These are phyloP conservation scores for Sclerospora graminicola DNA, from an alignment of 352 stramenopile species.

Conservation along the genomic window DNA sequence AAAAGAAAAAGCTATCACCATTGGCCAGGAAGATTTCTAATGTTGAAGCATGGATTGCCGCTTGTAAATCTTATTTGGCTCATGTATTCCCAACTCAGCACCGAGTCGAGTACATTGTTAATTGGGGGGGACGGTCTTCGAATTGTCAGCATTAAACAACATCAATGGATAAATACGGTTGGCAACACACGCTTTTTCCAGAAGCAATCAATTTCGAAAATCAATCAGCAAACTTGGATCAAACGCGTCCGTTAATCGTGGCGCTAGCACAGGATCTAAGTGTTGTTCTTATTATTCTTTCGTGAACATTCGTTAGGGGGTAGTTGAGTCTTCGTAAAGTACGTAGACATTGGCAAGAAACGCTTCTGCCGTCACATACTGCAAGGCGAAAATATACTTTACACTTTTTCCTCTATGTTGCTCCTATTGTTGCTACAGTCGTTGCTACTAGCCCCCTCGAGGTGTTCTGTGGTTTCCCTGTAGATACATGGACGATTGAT, in stretches of 20 bases:
- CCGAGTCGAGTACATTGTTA: conserved; percentile 88
- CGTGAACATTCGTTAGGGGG: conserved; percentile 31
- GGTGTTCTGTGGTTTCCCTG: conserved; percentile 20
- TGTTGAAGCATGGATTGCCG: conserved; percentile 76
- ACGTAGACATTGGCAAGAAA: conserved; percentile 57
- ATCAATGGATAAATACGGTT: conserved; percentile 81
- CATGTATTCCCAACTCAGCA: conserved; percentile 76
- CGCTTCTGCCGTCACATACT: conserved; percentile 47
- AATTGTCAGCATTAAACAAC: conserved; percentile 68
- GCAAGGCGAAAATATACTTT: conserved; percentile 69
- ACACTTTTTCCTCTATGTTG: conserved; percentile 4
- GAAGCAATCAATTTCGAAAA: conserved; percentile 67
- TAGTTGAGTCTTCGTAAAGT: conserved; percentile 35
- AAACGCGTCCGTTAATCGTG: conserved; percentile 51
- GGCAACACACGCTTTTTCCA: conserved; percentile 34
- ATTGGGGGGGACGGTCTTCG: conserved; percentile 81
- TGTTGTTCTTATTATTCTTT: conserved; percentile 57
- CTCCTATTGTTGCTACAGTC: conserved; percentile 7
- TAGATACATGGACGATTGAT: conserved; percentile 61
- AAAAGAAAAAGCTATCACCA: conserved; percentile 80
- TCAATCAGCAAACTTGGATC: conserved; percentile 77
- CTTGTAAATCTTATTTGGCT: conserved; percentile 76
- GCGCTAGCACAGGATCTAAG: conserved; percentile 45
- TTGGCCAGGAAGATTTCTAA: conserved; percentile 79
- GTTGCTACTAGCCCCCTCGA: background rate